Evolutionary conservation across 768 basidiomycete species (phyloP), one percentile per base, ranked within the genome.

Genomic region (Saitozyma sp.): DNA sequence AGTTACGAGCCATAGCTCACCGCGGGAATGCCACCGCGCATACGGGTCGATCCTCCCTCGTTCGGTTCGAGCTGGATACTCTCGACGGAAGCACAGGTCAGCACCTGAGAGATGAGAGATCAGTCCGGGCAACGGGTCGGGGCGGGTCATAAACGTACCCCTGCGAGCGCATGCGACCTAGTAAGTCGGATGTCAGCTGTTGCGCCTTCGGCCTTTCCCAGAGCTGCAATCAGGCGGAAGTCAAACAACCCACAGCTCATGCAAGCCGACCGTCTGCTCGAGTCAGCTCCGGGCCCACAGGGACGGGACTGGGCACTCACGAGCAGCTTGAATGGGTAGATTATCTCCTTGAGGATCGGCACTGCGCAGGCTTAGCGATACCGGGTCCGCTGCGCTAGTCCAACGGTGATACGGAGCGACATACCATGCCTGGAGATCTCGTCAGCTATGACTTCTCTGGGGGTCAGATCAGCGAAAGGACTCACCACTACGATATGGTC

Each of bases 321-420:
- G 3, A 76, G 61, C 7, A 80, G 71, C 61, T 80, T 80, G 75
- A 80, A 80, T 3, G 79, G 79, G 54, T 80, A 80, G 11, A 80
- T 73, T 42, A 77, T 45, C 64, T 66, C 62, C 42, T 75, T 68
- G 11, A 79, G 66, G 37, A 65, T 64, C 8, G 76, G 76, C 20
- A 74, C 74, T 74, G 56, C 10, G 48, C n/a, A 48, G 50, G n/a
- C 17, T 14, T 0, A 9, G 19, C 7, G 46, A 9, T 19, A 16
- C 62, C 60, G 38, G 37, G 51, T 49, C 59, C 49, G 46, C 11
- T 20, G 8, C 6, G 7, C 48, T 10, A 16, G 9, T 42, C 20
- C 17, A 29, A 9, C 1, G 9, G 48, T 16, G 56, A 20, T 43
- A 6, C 3, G 11, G 51, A 3, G 11, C 45, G 13, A 56, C 46